Evolutionary conservation across 2,329 filamentous ascomycete species (phyloP).

Genomic region (Biscogniauxia marginata): DNA sequence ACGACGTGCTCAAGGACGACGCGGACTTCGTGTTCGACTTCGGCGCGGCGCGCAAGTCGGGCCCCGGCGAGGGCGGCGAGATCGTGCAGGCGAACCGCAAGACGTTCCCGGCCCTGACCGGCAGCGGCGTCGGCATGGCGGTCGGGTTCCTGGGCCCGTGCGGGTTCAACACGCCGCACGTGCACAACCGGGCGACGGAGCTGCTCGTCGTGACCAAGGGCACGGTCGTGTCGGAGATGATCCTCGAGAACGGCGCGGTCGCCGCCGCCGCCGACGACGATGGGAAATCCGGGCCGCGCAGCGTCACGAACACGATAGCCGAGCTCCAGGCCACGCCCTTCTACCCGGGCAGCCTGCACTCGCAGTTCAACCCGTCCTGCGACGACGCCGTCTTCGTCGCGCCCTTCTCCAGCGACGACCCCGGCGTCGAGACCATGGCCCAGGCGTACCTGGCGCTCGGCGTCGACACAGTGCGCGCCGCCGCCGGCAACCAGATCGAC

Average conservation of each 20-base stretch:
- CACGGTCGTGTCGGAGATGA: constrained; percentile 49
- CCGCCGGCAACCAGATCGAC: constrained; percentile 20
- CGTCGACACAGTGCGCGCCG: constrained; percentile 36
- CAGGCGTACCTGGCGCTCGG: constrained; percentile 34
- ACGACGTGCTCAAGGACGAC: constrained; percentile 39
- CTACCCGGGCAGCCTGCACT: constrained; percentile 52
- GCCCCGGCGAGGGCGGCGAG: constrained; percentile 44
- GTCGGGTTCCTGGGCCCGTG: constrained; percentile 51
- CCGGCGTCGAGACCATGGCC: constrained; percentile 15
- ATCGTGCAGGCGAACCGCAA: constrained; percentile 53
- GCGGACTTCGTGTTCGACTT: constrained; percentile 51
- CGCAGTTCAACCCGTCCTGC: constrained; percentile 55
- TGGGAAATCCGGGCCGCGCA: constrained; percentile 33
- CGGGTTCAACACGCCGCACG: constrained; percentile 57
- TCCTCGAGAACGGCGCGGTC: constrained; percentile 51
- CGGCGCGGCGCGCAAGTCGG: constrained; percentile 30
- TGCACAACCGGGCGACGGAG: constrained; percentile 53
- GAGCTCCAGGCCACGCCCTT: constrained; percentile 52
- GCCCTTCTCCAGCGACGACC: constrained; percentile 34
- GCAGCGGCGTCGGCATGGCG: constrained; percentile 49
- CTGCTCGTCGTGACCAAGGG: constrained; percentile 52
- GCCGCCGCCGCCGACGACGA: constrained; percentile 26
- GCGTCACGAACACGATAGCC: constrained; percentile 36
- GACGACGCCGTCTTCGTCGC: constrained; percentile 42
- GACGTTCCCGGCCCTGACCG: constrained; percentile 56